A percentile compares a stretch with the other conserved stretches of the same genome.
These are phyloP conservation scores for Adansonia madagascariensis DNA, from an alignment of 441 rosid genomes.

Conservation along the genomic window DNA sequence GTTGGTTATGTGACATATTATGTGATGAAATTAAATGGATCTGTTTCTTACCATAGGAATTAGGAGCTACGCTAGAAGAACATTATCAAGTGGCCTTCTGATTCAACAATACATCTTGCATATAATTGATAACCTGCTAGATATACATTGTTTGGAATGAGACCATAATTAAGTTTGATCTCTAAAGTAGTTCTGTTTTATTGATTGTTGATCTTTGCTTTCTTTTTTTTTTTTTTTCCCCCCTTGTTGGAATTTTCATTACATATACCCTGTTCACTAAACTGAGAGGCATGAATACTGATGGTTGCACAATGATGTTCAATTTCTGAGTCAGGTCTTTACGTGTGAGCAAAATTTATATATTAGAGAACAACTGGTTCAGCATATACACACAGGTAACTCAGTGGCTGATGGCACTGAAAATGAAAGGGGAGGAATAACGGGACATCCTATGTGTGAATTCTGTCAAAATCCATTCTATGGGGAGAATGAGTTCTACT, in stretches of 20 bases:
- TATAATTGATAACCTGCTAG: conserved; percentile 14
- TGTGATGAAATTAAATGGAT: background rate
- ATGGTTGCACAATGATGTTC: background rate
- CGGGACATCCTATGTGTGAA: conserved; percentile 49
- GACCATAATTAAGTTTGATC: background rate
- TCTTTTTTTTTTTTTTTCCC: background rate
- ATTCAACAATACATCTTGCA: background rate
- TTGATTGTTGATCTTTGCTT: conserved; percentile 15
- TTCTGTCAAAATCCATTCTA: conserved; percentile 46
- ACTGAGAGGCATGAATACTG: background rate
- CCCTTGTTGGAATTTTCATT: background rate
- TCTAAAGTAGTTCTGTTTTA: conserved; percentile 9
- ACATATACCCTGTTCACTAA: background rate
- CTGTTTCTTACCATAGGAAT: background rate
- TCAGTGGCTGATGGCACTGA: conserved; percentile 46
- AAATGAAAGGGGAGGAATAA: conserved; percentile 46
- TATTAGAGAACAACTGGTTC: conserved; percentile 39
- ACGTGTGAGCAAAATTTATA: conserved; percentile 49
- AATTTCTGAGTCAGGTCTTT: conserved; percentile 40
- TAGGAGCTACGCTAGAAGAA: background rate
- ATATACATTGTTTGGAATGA: background rate
- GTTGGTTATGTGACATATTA: conserved; percentile 1
- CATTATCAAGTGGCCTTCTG: background rate
- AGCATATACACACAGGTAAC: conserved; percentile 42
- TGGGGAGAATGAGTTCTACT: conserved; percentile 49